A percentile compares a stretch with the other conserved stretches of the same genome.
phyloP scores from a whole-genome alignment of 192 early-diverging fungal genomes.

The Backusella circina region DNA sequence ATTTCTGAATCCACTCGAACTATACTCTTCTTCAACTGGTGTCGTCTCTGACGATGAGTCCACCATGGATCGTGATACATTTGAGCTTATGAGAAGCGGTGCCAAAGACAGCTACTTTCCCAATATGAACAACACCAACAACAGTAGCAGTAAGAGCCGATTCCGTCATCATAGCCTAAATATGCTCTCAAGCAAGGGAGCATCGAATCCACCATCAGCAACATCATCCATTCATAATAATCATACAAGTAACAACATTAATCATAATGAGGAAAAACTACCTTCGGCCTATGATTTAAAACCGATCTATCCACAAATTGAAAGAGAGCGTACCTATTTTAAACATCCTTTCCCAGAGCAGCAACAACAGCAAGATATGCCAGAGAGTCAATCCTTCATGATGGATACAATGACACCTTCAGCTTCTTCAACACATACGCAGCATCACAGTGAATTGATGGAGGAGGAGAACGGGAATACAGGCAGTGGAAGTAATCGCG shows the following conservation, averaged over 20 bases:
- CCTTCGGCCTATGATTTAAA: constrained; percentile 13
- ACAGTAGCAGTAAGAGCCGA: background rate
- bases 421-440: background rate
- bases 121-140: background rate
- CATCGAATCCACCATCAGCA: background rate
- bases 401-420: background rate
- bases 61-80: background rate
- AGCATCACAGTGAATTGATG: background rate
- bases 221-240: background rate
- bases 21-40: background rate
- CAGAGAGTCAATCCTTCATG: background rate
- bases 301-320: background rate
- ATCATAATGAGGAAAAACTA: background rate
- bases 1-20: constrained; percentile 16
- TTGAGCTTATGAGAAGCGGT: constrained; percentile 11
- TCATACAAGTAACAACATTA: background rate
- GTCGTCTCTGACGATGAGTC: constrained; percentile 3
- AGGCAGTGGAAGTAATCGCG: background rate
- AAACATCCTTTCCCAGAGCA: background rate
- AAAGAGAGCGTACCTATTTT: background rate
- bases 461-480: constrained; percentile 6
- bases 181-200: background rate
- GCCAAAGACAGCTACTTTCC: background rate
- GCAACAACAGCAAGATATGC: background rate
- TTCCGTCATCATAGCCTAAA: background rate